Evolutionary conservation across 495 filamentous ascomycete genomes (phyloP), one percentile per base, ranked within the genome.

Genomic region (Penicillium canariense): DNA sequence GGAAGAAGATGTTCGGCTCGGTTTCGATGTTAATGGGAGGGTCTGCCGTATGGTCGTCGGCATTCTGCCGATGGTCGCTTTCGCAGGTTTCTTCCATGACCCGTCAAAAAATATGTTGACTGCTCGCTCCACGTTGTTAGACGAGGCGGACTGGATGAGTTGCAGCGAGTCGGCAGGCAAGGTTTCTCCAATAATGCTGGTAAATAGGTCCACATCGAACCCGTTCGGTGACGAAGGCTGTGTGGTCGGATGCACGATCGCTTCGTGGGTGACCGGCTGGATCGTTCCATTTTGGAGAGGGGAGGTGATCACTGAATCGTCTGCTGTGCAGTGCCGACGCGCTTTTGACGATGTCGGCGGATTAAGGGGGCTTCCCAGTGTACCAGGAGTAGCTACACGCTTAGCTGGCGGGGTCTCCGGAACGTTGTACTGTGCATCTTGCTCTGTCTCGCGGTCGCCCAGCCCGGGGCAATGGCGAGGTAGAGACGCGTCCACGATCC

Each of bases 81-180:
- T 55, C 2, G 48, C 15, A 2, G 74, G 59, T 1, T 67, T 81
- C 60, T 87, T 92, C 90, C 90, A 97, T 5, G 91, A 96, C 12
- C 92, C 93, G 60, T 98, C 94, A 45, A 96, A 86, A 64, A 91
- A 98, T 73, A 96, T 88, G 60, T 89, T 88, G 50, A 91, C 81
- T 7, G 87, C 88, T 59, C 78, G 74, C 62, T 88, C 83, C 8
- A 90, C 65, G 54, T 86, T 74, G 52, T 81, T 76, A 4, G 79
- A 81, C 12, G 87, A 83, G n/a, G 77, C 75, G n/a, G 76, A 65
- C 27, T 72, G 74, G 26, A 91, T 79, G 32, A 71, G 70, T 6
- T 67, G 55, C 15, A 90, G 63, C 1, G 76, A 68, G 17, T 81
- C 75, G 0, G 67, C 45, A 9, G 79, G 61, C n/a, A 95, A 72